phyloP scores from a whole-genome alignment of 2,329 filamentous ascomycete species.

The Xylariaceae sp. region DNA sequence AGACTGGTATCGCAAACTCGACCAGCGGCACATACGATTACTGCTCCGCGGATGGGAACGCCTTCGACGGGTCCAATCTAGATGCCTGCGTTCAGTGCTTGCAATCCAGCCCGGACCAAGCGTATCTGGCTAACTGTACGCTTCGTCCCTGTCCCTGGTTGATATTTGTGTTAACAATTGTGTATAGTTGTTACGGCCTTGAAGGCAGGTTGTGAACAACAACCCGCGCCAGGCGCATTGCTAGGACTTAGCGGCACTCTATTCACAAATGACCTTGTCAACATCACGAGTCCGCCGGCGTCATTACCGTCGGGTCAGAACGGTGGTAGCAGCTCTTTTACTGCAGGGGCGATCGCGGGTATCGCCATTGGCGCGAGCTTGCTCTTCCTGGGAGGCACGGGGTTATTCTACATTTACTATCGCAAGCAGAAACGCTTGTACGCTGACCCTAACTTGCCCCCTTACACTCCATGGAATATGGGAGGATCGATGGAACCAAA shows the following conservation, averaged over 20 bases:
- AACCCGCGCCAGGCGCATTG: constrained; percentile 35
- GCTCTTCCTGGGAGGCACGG: constrained; percentile 38
- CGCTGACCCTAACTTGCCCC: constrained; percentile 26
- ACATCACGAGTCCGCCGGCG: constrained; percentile 35
- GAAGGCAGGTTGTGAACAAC: constrained; percentile 44
- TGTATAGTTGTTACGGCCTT: constrained; percentile 43
- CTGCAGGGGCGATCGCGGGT: constrained; percentile 47
- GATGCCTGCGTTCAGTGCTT: constrained; percentile 42
- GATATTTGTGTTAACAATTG: background rate
- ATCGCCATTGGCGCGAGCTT: constrained; percentile 46
- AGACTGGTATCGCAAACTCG: constrained; percentile 30
- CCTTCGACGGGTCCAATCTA: constrained; percentile 31
- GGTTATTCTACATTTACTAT: constrained; percentile 46
- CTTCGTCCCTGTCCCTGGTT: background rate
- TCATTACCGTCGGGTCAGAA: constrained; percentile 24
- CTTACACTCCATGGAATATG: constrained; percentile 23
- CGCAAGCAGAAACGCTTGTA: constrained; percentile 38
- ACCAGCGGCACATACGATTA: constrained; percentile 35
- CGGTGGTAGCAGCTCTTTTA: constrained; percentile 33
- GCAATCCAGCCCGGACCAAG: constrained; percentile 36
- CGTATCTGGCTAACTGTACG: constrained; percentile 48
- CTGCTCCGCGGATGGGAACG: constrained; percentile 36
- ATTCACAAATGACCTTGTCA: constrained; percentile 37
- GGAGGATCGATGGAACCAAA: constrained; percentile 14
- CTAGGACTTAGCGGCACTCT: constrained; percentile 41